Base-by-base conservation (phyloP, 2,329 filamentous ascomycete species). In the Nectriaceae sp. region DNA sequence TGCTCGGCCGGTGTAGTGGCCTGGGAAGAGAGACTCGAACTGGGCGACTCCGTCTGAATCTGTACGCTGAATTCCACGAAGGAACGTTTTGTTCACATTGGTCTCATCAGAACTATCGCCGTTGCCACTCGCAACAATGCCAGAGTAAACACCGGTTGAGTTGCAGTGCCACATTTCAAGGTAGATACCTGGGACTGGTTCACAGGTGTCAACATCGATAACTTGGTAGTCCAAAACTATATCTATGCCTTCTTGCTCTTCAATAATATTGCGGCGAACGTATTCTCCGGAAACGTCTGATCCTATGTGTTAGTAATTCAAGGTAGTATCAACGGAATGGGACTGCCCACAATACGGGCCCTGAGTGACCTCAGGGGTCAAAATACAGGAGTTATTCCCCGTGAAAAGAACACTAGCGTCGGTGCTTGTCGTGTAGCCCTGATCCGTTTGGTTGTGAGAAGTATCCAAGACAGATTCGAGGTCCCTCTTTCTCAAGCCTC, bases 321-420 rank as follows among this genome's bases (percentile, higher is more conserved):
- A 4, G 2, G 11, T 11, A 4, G 16, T 22, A 3, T 6, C 4
- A 35, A 4, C 0, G 4, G n/a, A 4, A 6, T 11, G 8, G 5
- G 5, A 24, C 42, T 40, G 49, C 61, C 38, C 60, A 68, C 74
- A 57, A 65, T 73, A 60, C 55, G 78, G 78, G 2, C 77, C 77
- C 57, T 78, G 68, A 3, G 75, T 79, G 11, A 74, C 73, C 54
- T 80, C 77, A 0, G 76, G 75, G 3, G 69, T 74, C 21, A 80
- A 65, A 11, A 78, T 67, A 45, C 78, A 81, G 15, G 73, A 70
- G 21, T 64, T 67, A 42, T 70, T 69, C 19, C 66, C 65, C 3
- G 67, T 61, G 50, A 76, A 76, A 8, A 75, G 61, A 49, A 54
- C 63, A 40, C 58, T 56, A 5, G 67, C 54, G 10, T 62, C 56